Evolutionary conservation across 495 filamentous ascomycete species (phyloP), one percentile per base, ranked within the genome.

Genomic region (Penicillium cinerascens): DNA sequence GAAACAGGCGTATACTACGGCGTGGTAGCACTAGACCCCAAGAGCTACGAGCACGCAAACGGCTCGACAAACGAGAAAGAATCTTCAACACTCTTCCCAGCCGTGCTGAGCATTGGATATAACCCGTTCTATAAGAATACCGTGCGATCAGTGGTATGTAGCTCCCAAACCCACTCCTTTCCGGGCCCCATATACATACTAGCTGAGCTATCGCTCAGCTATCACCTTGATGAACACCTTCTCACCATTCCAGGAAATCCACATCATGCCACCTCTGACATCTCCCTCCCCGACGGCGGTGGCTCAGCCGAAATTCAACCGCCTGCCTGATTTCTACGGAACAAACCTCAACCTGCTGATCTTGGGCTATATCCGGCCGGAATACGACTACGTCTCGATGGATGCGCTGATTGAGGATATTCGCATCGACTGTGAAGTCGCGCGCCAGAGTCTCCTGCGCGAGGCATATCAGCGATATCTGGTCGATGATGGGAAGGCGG

Each of bases 51-150:
- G 13, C 54, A 62, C 1, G 59, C 62, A 25, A 44, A 33, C 40
- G 50, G 11, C 29, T 29, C 26, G 37, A n/a, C n/a, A n/a, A 42
- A 22, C 42, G 53, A 48, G 43, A 22, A 42, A 27, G 43, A 44
- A 5, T 50, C 52, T n/a, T 71, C 73, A 35, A 72, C 69, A 38
- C 73, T 96, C 17, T 88, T 86, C 67, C 89, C 89, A 0, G 95
- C 95, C 74, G 92, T 96, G 44, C 85, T 98, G 85, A 87, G 82
- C 35, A 92, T 98, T 44, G 91, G 92, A n/a, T 96, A 88, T 77
- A 96, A 96, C 63, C 91, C 91, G 0, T 95, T 89, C 69, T 96
- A 95, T 74, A 91, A 90, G 66, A 96, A 97, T 68, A 80, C 80
- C 20, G 82, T 86, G 36, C 79, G 89, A 17, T 86, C 81, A 36